A percentile compares a stretch with the other conserved stretches of the same genome.
Evolutionary conservation across 2,329 filamentous ascomycete genomes (phyloP).

Genomic region (Pseudopithomyces chartarum): DNA sequence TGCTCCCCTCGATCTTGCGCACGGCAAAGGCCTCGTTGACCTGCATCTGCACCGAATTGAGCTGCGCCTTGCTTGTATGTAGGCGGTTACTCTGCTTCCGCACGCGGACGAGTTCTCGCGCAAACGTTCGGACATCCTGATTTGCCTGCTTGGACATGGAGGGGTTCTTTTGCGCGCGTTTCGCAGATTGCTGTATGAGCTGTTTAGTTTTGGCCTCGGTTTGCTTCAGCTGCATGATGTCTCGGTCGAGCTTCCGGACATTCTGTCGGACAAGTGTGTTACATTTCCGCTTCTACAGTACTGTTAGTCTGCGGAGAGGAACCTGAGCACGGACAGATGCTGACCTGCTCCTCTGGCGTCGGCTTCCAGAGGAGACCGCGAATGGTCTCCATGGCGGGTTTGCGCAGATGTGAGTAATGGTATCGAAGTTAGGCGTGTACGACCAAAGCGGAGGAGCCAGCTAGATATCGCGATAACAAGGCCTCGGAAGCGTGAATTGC

Average conservation of each 20-base stretch:
- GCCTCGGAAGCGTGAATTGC: too few species aligned
- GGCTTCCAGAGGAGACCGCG: slow-evolving; percentile 88
- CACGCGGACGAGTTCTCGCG: slow-evolving; percentile 81
- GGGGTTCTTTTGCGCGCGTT: slow-evolving; percentile 79
- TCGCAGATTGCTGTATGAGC: slow-evolving; percentile 81
- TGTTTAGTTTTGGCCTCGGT: slow-evolving; percentile 76
- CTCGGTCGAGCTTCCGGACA: slow-evolving; percentile 91
- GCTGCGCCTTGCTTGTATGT: slow-evolving; percentile 86
- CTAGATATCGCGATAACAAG: too few species aligned
- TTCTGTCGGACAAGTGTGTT: slow-evolving; percentile 88
- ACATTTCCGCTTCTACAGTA: slow-evolving; percentile 84
- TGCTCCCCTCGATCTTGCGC: slow-evolving; percentile 92
- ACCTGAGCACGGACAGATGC: slow-evolving; percentile 20
- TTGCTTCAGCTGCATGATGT: slow-evolving; percentile 77
- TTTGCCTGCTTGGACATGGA: slow-evolving; percentile 78
- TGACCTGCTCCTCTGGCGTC: slow-evolving; percentile 89
- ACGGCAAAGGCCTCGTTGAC: slow-evolving; percentile 96
- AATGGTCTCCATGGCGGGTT: slow-evolving; percentile 76
- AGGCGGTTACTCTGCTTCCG: slow-evolving; percentile 77
- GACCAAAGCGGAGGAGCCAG: neutral
- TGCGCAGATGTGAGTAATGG: neutral
- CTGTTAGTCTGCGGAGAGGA: slow-evolving; percentile 17
- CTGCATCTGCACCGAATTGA: slow-evolving; percentile 94
- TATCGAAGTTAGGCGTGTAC: neutral
- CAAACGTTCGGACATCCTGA: slow-evolving; percentile 84